phyloP scores from a whole-genome alignment of 192 early-diverging fungal genomes.

The Entomortierella chlamydospora region DNA sequence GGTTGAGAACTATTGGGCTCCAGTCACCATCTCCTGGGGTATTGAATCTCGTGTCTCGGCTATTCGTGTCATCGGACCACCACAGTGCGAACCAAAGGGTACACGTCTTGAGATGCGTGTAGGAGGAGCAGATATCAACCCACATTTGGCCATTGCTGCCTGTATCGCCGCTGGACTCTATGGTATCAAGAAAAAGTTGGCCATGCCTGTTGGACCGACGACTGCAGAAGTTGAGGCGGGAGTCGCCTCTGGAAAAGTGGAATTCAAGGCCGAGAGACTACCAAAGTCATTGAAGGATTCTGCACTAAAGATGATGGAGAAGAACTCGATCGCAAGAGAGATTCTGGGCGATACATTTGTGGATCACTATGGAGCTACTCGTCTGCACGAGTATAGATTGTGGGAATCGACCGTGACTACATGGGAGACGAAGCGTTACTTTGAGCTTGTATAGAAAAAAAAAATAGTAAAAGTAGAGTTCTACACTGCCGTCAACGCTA shows the following conservation, averaged over 20 bases:
- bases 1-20: slow-evolving; percentile 88
- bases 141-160: slow-evolving; percentile 79
- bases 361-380: slow-evolving; percentile 80
- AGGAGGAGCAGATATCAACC: slow-evolving; percentile 85
- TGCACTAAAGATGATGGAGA: slow-evolving; percentile 67
- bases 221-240: slow-evolving; percentile 16
- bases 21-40: slow-evolving; percentile 84
- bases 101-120: slow-evolving; percentile 86
- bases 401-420: slow-evolving; percentile 81
- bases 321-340: slow-evolving; percentile 73
- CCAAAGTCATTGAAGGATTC: slow-evolving; percentile 77
- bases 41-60: slow-evolving; percentile 78
- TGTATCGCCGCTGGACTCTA: slow-evolving; percentile 77
- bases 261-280: slow-evolving; percentile 49
- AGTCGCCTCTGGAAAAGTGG: slow-evolving; percentile 19
- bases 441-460: slow-evolving; percentile 67
- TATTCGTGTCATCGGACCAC: slow-evolving; percentile 80
- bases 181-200: slow-evolving; percentile 72
- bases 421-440: slow-evolving; percentile 77
- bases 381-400: slow-evolving; percentile 77
- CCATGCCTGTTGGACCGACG: slow-evolving; percentile 58
- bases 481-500: too few relatives aligned
- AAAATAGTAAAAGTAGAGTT: too few relatives aligned
- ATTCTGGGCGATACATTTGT: slow-evolving; percentile 83
- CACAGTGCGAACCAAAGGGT: slow-evolving; percentile 70